Evolutionary conservation across 2,329 filamentous ascomycete genomes (phyloP).

Genomic region (Sporothrix inflata): DNA sequence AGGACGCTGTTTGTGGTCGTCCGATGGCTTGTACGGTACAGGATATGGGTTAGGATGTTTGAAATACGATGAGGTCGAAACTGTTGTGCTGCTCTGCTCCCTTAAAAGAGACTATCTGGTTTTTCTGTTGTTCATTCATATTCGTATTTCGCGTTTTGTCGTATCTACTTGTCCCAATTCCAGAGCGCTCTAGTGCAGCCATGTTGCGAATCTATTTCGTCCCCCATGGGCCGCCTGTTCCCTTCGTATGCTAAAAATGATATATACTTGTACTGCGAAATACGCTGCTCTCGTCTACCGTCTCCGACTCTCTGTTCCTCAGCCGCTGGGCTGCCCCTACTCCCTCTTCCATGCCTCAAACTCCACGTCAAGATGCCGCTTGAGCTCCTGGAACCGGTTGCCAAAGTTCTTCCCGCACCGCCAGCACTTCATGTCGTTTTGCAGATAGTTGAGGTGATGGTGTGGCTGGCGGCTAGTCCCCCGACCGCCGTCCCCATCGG

Average conservation of each 20-base stretch:
- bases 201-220: background rate
- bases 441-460: constrained; percentile 8
- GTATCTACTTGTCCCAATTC: background rate
- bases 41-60: background rate
- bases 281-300: background rate
- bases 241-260: background rate
- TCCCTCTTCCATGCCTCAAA: constrained; percentile 56
- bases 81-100: background rate
- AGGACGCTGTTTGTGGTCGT: background rate
- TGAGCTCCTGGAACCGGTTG: constrained; percentile 73
- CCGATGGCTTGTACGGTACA: background rate
- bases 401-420: constrained; percentile 75
- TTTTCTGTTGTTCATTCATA: background rate
- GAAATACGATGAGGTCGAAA: background rate
- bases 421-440: constrained; percentile 75
- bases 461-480: background rate
- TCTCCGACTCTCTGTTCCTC: background rate
- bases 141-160: background rate
- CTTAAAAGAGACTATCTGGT: background rate
- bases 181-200: background rate
- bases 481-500: background rate
- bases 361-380: constrained; percentile 68
- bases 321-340: constrained; percentile 34
- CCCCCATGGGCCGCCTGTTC: too few species aligned
- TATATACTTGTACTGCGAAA: constrained; percentile 5